Conservation (phyloP, 306 rosid species). For the Neltuma alba region DNA sequence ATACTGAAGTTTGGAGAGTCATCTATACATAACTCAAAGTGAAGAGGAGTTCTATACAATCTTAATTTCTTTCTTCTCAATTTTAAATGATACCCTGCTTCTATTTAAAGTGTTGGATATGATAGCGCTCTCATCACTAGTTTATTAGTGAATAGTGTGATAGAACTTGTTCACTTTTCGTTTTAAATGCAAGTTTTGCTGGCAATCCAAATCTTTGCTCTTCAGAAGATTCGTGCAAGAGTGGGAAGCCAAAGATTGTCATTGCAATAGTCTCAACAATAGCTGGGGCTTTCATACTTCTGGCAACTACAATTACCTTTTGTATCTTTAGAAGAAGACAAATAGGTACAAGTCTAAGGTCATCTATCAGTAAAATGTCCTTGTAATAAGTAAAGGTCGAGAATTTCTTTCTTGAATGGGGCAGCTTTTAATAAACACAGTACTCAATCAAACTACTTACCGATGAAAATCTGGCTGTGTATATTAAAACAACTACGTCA, state of each 20-base stretch:
- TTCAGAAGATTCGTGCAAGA: conserved; percentile 41
- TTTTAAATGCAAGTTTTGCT: conserved; percentile 40
- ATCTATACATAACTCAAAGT: no score
- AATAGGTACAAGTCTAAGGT: not conserved
- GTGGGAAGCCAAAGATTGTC: conserved; percentile 26
- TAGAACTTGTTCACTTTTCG: not conserved
- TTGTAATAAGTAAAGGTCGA: no score
- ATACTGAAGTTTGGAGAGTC: no score
- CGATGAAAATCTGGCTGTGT: no score
- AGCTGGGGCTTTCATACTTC: conserved; percentile 44
- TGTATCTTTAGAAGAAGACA: conserved; percentile 32
- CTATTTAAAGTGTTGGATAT: no score
- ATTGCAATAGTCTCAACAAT: conserved; percentile 54
- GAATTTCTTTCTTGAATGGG: no score
- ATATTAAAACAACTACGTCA: not conserved
- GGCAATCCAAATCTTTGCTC: conserved; percentile 50
- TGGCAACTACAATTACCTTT: conserved; percentile 28
- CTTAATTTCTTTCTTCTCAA: no score
- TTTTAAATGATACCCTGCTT: no score
- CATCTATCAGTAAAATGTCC: no score
- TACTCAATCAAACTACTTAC: no score
- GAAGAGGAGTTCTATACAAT: no score
- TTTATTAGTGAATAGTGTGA: not conserved
- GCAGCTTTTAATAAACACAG: no score
- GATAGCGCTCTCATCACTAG: not conserved